Conservation (phyloP, 2,329 filamentous ascomycete species). For the Helminthosporium solani region DNA sequence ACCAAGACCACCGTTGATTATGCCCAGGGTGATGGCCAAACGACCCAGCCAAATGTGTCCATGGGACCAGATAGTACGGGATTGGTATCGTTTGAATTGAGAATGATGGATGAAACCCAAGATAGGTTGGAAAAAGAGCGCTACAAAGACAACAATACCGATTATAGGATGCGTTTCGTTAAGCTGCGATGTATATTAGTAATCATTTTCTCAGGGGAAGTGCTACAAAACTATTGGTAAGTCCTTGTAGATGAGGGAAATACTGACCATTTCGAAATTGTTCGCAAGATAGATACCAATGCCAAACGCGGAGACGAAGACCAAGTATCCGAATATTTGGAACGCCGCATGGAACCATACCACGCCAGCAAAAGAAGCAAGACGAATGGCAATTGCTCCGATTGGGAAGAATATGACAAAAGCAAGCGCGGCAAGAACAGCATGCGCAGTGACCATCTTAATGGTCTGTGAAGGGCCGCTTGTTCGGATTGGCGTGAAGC, state of each 20-base stretch:
- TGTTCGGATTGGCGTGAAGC: constrained; percentile 18
- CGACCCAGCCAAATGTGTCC: constrained; percentile 59
- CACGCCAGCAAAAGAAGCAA: constrained; percentile 46
- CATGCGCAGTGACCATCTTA: constrained; percentile 47
- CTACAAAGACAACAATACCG: constrained; percentile 53
- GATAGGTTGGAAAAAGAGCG: constrained; percentile 57
- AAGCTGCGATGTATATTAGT: constrained; percentile 26
- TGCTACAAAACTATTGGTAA: background rate
- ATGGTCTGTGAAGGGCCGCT: constrained; percentile 10
- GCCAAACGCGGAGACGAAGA: constrained; percentile 53
- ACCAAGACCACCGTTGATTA: constrained; percentile 60
- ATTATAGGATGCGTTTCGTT: constrained; percentile 53
- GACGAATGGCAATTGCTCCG: constrained; percentile 47
- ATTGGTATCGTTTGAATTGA: constrained; percentile 50
- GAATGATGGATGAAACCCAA: constrained; percentile 55
- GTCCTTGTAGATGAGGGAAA: background rate
- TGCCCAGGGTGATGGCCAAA: constrained; percentile 51
- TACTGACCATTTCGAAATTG: constrained; percentile 33
- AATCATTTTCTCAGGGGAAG: too few species aligned
- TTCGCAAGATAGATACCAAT: constrained; percentile 54
- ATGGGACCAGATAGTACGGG: constrained; percentile 50
- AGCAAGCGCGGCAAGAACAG: constrained; percentile 45
- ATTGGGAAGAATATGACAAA: constrained; percentile 50
- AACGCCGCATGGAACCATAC: constrained; percentile 49
- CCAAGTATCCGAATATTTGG: constrained; percentile 51